Conservation (phyloP, 2,329 filamentous ascomycete species). For the Zymoseptoria brevis region DNA sequence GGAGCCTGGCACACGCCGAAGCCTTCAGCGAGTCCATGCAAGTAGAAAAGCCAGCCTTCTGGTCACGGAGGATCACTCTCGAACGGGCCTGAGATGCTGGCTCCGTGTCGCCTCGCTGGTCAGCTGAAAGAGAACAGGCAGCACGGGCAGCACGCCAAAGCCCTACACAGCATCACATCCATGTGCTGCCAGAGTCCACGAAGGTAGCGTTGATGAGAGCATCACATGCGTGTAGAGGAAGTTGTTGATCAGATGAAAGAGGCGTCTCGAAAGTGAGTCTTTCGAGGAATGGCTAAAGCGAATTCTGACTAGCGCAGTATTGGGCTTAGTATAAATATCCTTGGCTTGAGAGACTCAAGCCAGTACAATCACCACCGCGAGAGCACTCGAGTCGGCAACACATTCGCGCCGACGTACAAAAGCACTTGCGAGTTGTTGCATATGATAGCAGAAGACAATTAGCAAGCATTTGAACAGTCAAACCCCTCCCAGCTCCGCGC, state of each 20-base stretch:
- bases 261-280: neutral
- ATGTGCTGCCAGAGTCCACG: neutral
- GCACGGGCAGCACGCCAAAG: neutral
- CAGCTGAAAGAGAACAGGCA: neutral
- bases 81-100: neutral
- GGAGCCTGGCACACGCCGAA: neutral
- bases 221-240: neutral
- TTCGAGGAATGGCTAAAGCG: neutral
- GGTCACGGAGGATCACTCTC: neutral
- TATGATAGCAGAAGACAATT: constrained; percentile 2
- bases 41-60: neutral
- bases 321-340: neutral
- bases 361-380: constrained; percentile 2
- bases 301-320: neutral
- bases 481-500: constrained; percentile 1
- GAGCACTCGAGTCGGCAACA: neutral
- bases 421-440: constrained; percentile 1
- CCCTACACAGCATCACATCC: no score
- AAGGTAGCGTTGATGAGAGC: neutral
- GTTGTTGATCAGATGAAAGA: neutral
- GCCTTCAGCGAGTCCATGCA: neutral
- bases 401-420: constrained; percentile 1
- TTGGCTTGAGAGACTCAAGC: neutral
- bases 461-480: constrained; percentile 1
- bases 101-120: neutral